phyloP scores from a whole-genome alignment of 1,284 basidiomycete species.

The Sanguinoderma infundibulare region DNA sequence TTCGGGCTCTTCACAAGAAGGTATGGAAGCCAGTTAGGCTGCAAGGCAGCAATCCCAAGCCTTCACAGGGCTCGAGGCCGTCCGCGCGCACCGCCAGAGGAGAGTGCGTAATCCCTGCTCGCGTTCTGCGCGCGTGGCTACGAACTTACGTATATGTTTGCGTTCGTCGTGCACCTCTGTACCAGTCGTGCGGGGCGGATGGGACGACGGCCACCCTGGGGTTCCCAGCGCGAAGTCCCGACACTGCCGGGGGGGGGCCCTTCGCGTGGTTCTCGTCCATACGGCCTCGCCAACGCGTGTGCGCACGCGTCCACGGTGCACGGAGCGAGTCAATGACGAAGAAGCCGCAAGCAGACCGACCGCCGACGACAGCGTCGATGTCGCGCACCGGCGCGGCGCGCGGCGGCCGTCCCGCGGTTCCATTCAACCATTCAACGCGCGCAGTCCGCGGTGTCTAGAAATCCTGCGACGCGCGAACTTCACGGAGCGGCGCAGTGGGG shows the following conservation, averaged over 20 bases:
- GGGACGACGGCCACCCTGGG: constrained; percentile 5
- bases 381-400: constrained; percentile 6
- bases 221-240: constrained; percentile 11
- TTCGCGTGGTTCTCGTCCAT: constrained; percentile 4
- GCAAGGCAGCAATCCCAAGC: background rate
- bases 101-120: constrained; percentile 4
- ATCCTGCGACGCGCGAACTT: background rate
- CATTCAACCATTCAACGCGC: background rate
- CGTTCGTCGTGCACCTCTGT: background rate
- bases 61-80: constrained; percentile 8
- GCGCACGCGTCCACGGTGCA: background rate
- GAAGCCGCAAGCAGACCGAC: background rate
- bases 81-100: background rate
- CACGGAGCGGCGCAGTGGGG: background rate
- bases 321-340: background rate
- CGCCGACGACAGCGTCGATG: background rate
- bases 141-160: constrained; percentile 15
- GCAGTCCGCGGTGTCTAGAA: background rate
- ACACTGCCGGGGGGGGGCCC: constrained; percentile 13
- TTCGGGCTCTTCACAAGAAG: background rate
- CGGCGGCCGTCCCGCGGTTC: background rate
- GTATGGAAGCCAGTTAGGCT: constrained; percentile 16
- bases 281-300: constrained; percentile 10
- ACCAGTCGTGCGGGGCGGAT: background rate
- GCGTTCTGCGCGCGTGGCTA: constrained; percentile 12